phyloP scores from a whole-genome alignment of 352 stramenopile genomes.

The Peronospora belbahrii region DNA sequence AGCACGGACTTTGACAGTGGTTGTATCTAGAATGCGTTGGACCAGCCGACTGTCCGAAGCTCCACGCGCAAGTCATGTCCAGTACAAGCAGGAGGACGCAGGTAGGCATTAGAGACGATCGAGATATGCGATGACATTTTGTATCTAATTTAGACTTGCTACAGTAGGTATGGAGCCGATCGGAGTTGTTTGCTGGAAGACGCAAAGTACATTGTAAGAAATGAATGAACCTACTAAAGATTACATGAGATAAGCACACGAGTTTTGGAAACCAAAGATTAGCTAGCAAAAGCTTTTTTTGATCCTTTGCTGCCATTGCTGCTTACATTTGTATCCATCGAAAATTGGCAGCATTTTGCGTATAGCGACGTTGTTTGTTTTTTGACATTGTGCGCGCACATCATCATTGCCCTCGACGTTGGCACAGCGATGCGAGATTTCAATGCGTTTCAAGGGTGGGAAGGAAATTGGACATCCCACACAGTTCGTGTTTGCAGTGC shows the following conservation, averaged over 20 bases:
- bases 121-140: constrained; percentile 17
- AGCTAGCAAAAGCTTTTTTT: background rate
- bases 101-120: constrained; percentile 13
- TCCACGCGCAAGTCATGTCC: constrained; percentile 7
- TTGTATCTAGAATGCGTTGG: constrained; percentile 27
- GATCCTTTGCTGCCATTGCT: constrained; percentile 6
- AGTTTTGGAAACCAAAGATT: background rate
- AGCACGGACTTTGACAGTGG: constrained; percentile 33
- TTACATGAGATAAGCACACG: constrained; percentile 21
- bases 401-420: constrained; percentile 80
- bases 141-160: constrained; percentile 28
- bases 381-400: constrained; percentile 66
- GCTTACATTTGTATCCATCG: constrained; percentile 35
- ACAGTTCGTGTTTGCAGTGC: too few species aligned
- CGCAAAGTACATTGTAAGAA: constrained; percentile 31
- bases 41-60: background rate
- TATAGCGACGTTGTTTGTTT: constrained; percentile 52
- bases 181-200: constrained; percentile 19
- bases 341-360: constrained; percentile 69
- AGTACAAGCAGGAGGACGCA: constrained; percentile 26
- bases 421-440: constrained; percentile 65
- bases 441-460: too few species aligned
- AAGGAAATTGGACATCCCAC: too few species aligned
- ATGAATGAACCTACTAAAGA: constrained; percentile 33
- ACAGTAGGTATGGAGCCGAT: constrained; percentile 25